A percentile compares a stretch with the other conserved stretches of the same genome.
phyloP scores from a whole-genome alignment of 208 protist genomes.

The Leishmania aethiopica region DNA sequence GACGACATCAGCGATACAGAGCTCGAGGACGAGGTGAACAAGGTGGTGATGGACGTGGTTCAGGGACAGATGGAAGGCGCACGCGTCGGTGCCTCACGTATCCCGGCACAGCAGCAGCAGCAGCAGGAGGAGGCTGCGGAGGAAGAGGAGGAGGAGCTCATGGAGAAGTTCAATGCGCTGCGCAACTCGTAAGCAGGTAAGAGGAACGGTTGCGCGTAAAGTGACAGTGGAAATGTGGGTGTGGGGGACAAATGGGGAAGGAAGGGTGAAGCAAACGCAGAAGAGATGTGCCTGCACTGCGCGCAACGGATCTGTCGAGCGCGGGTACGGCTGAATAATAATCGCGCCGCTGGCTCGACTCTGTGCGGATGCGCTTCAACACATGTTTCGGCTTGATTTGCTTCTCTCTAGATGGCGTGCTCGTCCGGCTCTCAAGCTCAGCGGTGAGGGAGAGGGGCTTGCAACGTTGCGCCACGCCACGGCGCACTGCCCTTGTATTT shows the following conservation, averaged over 20 bases:
- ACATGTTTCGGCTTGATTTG: neutral
- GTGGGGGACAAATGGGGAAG: neutral
- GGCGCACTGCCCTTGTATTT: neutral
- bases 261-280: neutral
- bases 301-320: neutral
- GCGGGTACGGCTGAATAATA: neutral
- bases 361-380: neutral
- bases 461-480: neutral
- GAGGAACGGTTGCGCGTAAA: neutral
- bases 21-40: slow-evolving; percentile 88
- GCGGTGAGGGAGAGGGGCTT: neutral
- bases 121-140: slow-evolving; percentile 37
- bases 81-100: slow-evolving; percentile 44
- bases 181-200: slow-evolving; percentile 25
- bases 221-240: neutral
- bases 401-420: neutral
- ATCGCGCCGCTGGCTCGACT: neutral
- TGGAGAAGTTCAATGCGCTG: slow-evolving; percentile 68
- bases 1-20: slow-evolving; percentile 87
- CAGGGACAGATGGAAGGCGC: slow-evolving; percentile 72
- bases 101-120: slow-evolving; percentile 51
- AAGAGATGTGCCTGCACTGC: neutral
- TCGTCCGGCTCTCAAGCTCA: neutral
- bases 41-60: slow-evolving; percentile 87
- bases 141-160: slow-evolving; percentile 49